phyloP scores from a whole-genome alignment of 768 basidiomycete species.

The Leccinum boreale region DNA sequence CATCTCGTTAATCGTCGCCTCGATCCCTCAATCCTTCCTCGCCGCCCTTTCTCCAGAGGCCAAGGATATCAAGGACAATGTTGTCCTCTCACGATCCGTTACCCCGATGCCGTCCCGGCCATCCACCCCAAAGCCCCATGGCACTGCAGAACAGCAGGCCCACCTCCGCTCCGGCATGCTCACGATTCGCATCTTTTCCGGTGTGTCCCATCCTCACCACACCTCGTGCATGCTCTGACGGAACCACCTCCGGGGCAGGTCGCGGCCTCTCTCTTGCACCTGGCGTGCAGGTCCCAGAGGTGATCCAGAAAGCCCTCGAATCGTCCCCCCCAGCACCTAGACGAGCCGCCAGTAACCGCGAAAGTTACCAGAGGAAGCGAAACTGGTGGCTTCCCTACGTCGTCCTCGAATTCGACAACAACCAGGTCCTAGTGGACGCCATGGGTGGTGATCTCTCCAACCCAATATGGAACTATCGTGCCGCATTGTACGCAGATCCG shows the following conservation, averaged over 20 bases:
- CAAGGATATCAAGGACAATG: conserved; percentile 71
- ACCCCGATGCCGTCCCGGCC: conserved; percentile 82
- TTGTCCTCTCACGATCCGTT: conserved; percentile 68
- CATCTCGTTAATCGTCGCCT: not conserved
- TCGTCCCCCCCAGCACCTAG: conserved; percentile 51
- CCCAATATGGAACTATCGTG: conserved; percentile 95
- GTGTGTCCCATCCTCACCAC: conserved; percentile 39
- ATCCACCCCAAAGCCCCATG: conserved; percentile 64
- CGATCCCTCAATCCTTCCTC: conserved; percentile 8
- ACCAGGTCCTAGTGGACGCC: conserved; percentile 95
- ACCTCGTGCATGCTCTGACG: conserved; percentile 6
- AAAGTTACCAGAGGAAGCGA: conserved; percentile 89
- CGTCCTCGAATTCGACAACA: conserved; percentile 97
- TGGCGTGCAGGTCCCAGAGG: conserved; percentile 75
- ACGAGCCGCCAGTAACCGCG: conserved; percentile 70
- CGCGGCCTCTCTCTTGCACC: conserved; percentile 79
- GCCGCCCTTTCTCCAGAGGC: conserved; percentile 40
- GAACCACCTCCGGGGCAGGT: conserved; percentile 38
- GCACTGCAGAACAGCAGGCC: conserved; percentile 42
- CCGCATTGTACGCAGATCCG: conserved; percentile 75
- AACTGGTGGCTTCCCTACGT: conserved; percentile 96
- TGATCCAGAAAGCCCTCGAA: conserved; percentile 80
- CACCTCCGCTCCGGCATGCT: conserved; percentile 88
- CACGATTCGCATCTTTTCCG: conserved; percentile 93
- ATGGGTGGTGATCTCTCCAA: conserved; percentile 88